A percentile compares a stretch with the other conserved stretches of the same genome.
These are phyloP conservation scores for Cardamine resedifolia DNA, from an alignment of 345 rosid genomes.

Conservation along the genomic window DNA sequence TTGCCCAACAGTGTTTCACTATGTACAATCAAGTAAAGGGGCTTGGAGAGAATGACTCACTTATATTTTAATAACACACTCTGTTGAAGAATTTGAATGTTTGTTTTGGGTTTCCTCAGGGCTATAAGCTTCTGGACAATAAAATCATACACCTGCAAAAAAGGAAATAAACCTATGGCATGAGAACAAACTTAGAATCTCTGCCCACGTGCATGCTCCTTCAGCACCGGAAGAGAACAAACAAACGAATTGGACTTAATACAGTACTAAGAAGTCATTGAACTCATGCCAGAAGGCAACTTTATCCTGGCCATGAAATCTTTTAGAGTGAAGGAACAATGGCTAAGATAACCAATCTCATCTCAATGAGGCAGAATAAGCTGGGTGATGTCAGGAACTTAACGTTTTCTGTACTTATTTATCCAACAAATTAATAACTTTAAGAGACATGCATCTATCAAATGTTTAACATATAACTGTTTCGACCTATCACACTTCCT, in stretches of 20 bases:
- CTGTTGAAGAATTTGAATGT: conserved; percentile 97
- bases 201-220: background rate
- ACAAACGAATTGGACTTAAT: background rate
- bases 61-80: conserved; percentile 93
- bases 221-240: conserved; percentile 14
- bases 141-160: conserved; percentile 87
- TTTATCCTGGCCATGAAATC: background rate
- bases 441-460: background rate
- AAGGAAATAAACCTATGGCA: conserved; percentile 13
- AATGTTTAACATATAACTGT: background rate
- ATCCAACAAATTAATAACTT: conserved; percentile 5
- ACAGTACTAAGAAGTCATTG: background rate
- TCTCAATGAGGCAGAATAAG: conserved; percentile 1
- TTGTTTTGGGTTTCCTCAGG: conserved; percentile 96
- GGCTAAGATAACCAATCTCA: background rate
- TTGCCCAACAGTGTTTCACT: conserved; percentile 10
- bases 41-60: conserved; percentile 46
- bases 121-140: conserved; percentile 96
- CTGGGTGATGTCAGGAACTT: background rate
- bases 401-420: background rate
- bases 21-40: background rate
- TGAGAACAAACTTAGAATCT: conserved; percentile 14
- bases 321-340: conserved; percentile 19
- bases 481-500: conserved; percentile 13
- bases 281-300: conserved; percentile 7